A percentile compares a stretch with the other conserved stretches of the same genome.
These are phyloP conservation scores for Xylariomycetidae sp. DNA, from an alignment of 2,329 filamentous ascomycete species.

Conservation along the genomic window DNA sequence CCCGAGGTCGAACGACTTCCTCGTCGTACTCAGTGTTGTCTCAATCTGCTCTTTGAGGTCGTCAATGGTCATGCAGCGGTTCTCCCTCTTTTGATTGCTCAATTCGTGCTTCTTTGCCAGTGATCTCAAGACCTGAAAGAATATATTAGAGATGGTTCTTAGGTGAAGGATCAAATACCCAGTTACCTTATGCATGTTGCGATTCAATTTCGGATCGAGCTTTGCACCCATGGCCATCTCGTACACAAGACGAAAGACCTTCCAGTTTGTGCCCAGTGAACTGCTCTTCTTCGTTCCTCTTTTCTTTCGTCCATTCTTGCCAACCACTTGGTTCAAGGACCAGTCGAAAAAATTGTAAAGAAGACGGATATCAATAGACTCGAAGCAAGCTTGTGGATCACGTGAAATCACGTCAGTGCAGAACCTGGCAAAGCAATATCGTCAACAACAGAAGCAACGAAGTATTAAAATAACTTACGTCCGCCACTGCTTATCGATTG, in stretches of 20 bases:
- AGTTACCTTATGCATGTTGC: slow-evolving; percentile 12
- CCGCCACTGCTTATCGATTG: neutral
- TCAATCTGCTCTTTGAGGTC: slow-evolving; percentile 19
- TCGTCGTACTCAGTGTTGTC: slow-evolving; percentile 20
- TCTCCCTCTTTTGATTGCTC: slow-evolving; percentile 13
- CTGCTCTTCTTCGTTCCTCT: slow-evolving; percentile 13
- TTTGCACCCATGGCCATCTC: slow-evolving; percentile 14
- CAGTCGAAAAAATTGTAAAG: slow-evolving; percentile 15
- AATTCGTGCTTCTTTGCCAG: slow-evolving; percentile 16
- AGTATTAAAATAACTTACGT: neutral
- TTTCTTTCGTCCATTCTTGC: slow-evolving; percentile 11
- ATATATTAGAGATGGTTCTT: slow-evolving; percentile 3
- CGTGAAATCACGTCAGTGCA: neutral
- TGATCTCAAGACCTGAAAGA: slow-evolving; percentile 16
- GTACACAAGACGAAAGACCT: slow-evolving; percentile 22
- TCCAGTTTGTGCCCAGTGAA: slow-evolving; percentile 23
- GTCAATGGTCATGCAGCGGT: slow-evolving; percentile 19
- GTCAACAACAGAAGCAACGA: neutral
- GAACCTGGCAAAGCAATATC: neutral
- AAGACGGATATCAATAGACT: slow-evolving; percentile 2
- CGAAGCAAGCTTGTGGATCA: neutral
- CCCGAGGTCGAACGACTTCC: slow-evolving; percentile 19
- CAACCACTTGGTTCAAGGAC: slow-evolving; percentile 11
- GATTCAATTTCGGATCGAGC: slow-evolving; percentile 12
- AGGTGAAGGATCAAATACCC: neutral